Base-by-base conservation (phyloP, 83 land plant genomes). In the Picea abies region DNA sequence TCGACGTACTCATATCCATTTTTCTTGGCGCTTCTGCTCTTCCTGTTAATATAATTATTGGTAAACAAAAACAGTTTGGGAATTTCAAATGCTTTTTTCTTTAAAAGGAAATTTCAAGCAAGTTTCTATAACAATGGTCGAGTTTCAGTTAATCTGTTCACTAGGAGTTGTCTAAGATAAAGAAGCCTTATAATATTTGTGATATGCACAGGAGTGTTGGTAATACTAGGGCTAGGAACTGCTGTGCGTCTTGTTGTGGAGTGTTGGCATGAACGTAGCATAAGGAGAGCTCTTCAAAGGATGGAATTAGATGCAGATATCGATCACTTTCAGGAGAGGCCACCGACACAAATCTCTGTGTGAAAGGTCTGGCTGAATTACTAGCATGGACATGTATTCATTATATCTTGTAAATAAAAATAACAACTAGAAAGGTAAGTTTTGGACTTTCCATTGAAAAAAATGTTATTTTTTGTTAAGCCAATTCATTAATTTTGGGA, bases 41-140 rank as follows among this genome's bases (percentile, higher is more conserved):
- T 60, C 98, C 98, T 79, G 95, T 96, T 17, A 96, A 96, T 84
- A 93, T 96, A 6, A 96, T 96, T 60, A 94, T 96, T 84, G 98
- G 98, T 91, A 90, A 63, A 63, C 66, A 63, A 8, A 8, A n/a
- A 63, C 23, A 56, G 58, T 56, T 56, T 56, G 58, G 58, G 58
- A 56, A 14, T 56, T 12, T 56, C 15, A 56, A 56, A 56, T 3
- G 58, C 2, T 56, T 56, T 52, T 56, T 11, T 11, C 3, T 56
- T 56, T 56, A 3, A 56, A 56, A 56, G 58, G 15, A 56, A 56
- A 12, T 56, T 56, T 56, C 14, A 3, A 56, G 44, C 71, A 29
- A 60, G 39, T 65, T 79, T 39, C 60, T 73, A 47, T 37, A 22
- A 63, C 49, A 60, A 62, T 68, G 37, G 29, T 26, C n/a, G 15